Evolutionary conservation across 768 basidiomycete species (phyloP).

Genomic region (Panaeolus cyanescens): DNA sequence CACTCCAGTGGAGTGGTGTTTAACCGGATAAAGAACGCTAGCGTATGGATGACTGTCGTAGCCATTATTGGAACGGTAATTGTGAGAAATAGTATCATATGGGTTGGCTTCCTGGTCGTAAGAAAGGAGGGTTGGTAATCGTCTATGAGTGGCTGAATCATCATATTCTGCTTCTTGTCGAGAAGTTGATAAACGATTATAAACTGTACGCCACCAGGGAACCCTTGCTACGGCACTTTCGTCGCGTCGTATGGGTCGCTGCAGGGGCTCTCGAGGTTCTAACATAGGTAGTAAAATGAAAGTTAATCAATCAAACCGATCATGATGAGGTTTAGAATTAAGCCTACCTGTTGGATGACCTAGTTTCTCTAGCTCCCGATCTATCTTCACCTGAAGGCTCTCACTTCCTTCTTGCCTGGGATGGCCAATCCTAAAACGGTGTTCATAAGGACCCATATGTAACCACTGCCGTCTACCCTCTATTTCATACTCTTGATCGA

Average conservation of each 20-base stretch:
- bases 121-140: constrained; percentile 14
- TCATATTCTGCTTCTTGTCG: constrained; percentile 29
- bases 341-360: constrained; percentile 44
- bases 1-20: not conserved
- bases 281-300: not conserved
- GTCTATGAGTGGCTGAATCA: not conserved
- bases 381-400: constrained; percentile 52
- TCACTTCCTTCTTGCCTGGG: constrained; percentile 51
- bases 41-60: not conserved
- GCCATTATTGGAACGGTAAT: not conserved
- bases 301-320: not conserved
- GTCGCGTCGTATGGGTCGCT: constrained; percentile 3
- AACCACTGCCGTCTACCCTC: constrained; percentile 57
- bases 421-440: constrained; percentile 39
- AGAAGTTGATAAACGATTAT: constrained; percentile 51
- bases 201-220: constrained; percentile 60
- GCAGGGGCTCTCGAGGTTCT: not conserved
- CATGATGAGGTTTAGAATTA: not conserved
- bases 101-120: constrained; percentile 8
- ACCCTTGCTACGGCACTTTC: constrained; percentile 14
- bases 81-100: not conserved
- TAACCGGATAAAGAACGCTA: not conserved
- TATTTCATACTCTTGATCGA: constrained; percentile 42
- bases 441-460: constrained; percentile 44
- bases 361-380: constrained; percentile 50